A percentile compares a stretch with the other conserved stretches of the same genome.
These are phyloP conservation scores for Lyophyllum atratum DNA, from an alignment of 768 basidiomycete species.

Conservation along the genomic window DNA sequence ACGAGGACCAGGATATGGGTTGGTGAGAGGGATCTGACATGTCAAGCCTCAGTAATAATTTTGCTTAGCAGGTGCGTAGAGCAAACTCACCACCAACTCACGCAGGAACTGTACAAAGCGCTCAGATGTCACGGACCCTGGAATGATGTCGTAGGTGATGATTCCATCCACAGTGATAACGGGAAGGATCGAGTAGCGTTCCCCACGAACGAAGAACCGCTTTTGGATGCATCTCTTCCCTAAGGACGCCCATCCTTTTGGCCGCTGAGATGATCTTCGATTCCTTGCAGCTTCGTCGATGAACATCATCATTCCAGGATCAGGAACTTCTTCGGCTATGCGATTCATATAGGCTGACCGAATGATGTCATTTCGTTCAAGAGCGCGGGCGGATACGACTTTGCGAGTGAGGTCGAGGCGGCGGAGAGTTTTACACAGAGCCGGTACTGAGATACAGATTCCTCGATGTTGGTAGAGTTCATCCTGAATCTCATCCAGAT, in stretches of 20 bases:
- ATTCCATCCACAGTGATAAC: constrained; percentile 13
- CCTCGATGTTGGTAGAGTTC: not conserved
- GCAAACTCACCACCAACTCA: no score
- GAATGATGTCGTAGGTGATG: no score
- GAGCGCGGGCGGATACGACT: not conserved
- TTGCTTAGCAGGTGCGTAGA: no score
- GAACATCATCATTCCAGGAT: constrained; percentile 15
- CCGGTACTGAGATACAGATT: not conserved
- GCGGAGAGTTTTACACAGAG: not conserved
- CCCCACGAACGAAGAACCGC: constrained; percentile 14
- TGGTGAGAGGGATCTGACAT: no score
- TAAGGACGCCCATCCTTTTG: constrained; percentile 1
- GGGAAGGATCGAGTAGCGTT: constrained; percentile 21
- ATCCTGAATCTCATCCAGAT: not conserved
- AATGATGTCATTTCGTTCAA: not conserved
- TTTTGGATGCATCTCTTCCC: constrained; percentile 13
- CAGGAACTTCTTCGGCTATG: not conserved
- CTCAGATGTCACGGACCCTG: no score
- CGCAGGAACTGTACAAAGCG: no score
- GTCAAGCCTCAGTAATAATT: no score
- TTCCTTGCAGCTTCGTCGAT: constrained; percentile 20
- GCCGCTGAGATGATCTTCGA: not conserved
- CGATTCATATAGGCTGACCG: not conserved
- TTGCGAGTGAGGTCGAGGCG: not conserved
- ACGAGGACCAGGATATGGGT: no score